These are phyloP conservation scores for Scheffersomyces stipitis DNA, from an alignment of 805 yeast genomes.

Conservation along the genomic window DNA sequence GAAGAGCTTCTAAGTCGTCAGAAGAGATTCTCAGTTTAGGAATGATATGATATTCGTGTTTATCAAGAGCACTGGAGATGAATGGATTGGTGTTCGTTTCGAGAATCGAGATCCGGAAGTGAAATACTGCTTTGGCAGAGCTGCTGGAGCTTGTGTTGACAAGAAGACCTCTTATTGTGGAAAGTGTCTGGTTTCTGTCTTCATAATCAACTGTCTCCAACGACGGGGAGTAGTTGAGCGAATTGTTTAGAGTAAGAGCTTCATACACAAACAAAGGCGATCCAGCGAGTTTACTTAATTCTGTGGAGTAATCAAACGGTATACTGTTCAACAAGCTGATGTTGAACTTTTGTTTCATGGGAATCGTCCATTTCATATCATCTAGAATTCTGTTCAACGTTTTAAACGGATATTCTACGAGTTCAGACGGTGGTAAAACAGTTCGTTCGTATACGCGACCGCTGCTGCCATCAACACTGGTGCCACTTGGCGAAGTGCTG, in stretches of 20 bases:
- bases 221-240: slow-evolving; percentile 32
- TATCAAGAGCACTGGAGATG: slow-evolving; percentile 17
- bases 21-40: slow-evolving; percentile 21
- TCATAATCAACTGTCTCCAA: slow-evolving; percentile 18
- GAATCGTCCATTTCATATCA: slow-evolving; percentile 44
- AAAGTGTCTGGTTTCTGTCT: slow-evolving; percentile 17
- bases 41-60: slow-evolving; percentile 38
- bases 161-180: slow-evolving; percentile 33
- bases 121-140: slow-evolving; percentile 16
- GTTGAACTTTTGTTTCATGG: slow-evolving; percentile 7
- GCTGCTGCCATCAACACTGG: background rate
- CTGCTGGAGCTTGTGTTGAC: too few species aligned
- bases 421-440: background rate
- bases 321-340: slow-evolving; percentile 24
- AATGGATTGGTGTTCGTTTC: slow-evolving; percentile 21
- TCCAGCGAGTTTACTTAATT: slow-evolving; percentile 14
- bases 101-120: slow-evolving; percentile 31
- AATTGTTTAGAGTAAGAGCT: slow-evolving; percentile 36
- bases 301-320: slow-evolving; percentile 38
- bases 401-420: slow-evolving; percentile 43
- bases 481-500: background rate
- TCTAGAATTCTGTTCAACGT: slow-evolving; percentile 68
- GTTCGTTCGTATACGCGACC: background rate
- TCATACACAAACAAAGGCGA: slow-evolving; percentile 11
- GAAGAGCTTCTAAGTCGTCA: slow-evolving; percentile 27